Evolutionary conservation across 805 yeast genomes (phyloP).

Genomic region (Candida berthetii): DNA sequence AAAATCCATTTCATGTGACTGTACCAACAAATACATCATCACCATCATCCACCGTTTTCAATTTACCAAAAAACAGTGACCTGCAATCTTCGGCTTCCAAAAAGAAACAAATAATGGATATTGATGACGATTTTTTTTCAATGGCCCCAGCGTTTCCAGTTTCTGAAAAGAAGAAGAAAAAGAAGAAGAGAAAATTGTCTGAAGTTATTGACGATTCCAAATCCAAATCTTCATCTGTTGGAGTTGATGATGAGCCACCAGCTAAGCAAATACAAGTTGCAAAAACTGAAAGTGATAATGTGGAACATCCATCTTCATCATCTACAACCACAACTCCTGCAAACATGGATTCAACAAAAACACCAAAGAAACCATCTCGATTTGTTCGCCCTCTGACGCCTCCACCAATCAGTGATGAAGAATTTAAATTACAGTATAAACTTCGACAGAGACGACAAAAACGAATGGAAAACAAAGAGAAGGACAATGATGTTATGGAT

Average conservation of each 20-base stretch:
- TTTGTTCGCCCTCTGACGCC: conserved; percentile 8
- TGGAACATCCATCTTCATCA: too few relatives aligned
- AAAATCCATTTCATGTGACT: too few relatives aligned
- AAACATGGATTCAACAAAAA: neutral
- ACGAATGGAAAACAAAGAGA: neutral
- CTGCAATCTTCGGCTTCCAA: too few relatives aligned
- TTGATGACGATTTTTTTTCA: conserved; percentile 21
- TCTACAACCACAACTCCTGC: neutral
- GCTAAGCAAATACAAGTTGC: neutral
- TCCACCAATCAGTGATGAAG: conserved; percentile 13
- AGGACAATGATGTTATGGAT: conserved; percentile 1
- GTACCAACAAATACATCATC: too few relatives aligned
- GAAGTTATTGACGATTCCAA: too few relatives aligned
- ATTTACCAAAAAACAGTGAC: too few relatives aligned
- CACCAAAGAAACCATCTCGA: neutral
- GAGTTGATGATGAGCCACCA: neutral
- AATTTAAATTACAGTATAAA: conserved; percentile 1
- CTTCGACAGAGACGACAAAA: too few relatives aligned
- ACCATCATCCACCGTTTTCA: too few relatives aligned
- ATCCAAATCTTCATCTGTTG: too few relatives aligned
- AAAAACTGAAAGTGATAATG: too few relatives aligned
- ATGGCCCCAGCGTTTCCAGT: conserved; percentile 7
- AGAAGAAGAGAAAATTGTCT: conserved; percentile 1
- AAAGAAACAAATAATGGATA: too few relatives aligned
- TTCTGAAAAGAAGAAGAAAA: conserved; percentile 13